Conservation (phyloP, 805 yeast species). For the Kluyveromyces starmeri region DNA sequence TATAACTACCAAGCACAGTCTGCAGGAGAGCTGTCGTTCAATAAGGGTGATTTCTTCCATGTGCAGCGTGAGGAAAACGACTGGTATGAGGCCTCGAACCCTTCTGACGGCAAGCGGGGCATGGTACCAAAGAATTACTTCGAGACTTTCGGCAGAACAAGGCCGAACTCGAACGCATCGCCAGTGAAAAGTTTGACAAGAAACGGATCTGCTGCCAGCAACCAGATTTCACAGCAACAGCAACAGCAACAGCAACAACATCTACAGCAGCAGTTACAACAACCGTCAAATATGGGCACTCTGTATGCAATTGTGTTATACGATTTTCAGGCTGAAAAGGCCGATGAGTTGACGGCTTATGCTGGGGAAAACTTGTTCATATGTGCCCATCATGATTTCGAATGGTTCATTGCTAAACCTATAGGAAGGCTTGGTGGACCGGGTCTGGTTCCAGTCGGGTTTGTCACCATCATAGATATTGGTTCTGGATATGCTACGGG, state of each 20-base stretch:
- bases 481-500: conserved; percentile 51
- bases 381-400: conserved; percentile 92
- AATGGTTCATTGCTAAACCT: conserved; percentile 98
- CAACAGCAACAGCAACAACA: conserved; percentile 5
- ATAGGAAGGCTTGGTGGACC: conserved; percentile 94
- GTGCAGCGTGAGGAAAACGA: conserved; percentile 57
- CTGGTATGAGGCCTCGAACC: conserved; percentile 88
- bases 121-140: conserved; percentile 82
- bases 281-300: conserved; percentile 29
- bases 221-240: conserved; percentile 2
- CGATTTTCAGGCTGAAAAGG: conserved; percentile 67
- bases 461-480: conserved; percentile 78
- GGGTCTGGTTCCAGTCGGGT: conserved; percentile 88
- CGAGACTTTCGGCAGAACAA: conserved; percentile 61
- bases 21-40: conserved; percentile 70
- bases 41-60: conserved; percentile 82
- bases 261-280: not conserved
- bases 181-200: conserved; percentile 8
- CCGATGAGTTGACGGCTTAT: conserved; percentile 75
- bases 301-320: conserved; percentile 80
- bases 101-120: conserved; percentile 67
- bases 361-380: conserved; percentile 87
- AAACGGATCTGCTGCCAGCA: conserved; percentile 11
- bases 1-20: conserved; percentile 71
- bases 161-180: conserved; percentile 28